Base-by-base conservation (phyloP, 163 green algal species). In the Scenedesmus sp. region DNA sequence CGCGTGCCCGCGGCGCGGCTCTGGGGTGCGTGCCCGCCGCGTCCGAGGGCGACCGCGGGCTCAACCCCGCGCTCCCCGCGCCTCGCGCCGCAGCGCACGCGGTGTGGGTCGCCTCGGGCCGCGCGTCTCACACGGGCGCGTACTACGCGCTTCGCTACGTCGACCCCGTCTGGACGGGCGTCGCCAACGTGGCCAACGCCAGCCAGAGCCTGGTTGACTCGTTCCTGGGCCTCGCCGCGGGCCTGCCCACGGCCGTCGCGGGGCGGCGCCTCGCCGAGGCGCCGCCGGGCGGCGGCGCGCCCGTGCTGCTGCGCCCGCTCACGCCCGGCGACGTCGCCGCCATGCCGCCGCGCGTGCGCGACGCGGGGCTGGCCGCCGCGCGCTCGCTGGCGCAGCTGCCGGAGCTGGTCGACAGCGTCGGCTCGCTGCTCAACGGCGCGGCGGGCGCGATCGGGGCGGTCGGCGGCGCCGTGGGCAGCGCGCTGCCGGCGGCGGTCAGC, bases 111-210 rank as follows among this genome's bases (percentile, higher is more conserved):
- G 66, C 42, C 73, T 66, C 33, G 10, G 34, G 60, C 4, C 24
- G n/a, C 20, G 47, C 39, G 5, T 45, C 29, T 3, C 47, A 81
- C 29, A 48, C 50, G 45, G 62, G 50, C 31, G 31, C 33, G 15
- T 66, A 34, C 58, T 63, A 63, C 60, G 73, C 73, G n/a, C 51
- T 81, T 60, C 51, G 65, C 15, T 60, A 73, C 48, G 26, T 81
- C 26, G 62, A 72, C 24, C 73, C 73, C 29, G 63, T 81, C 3
- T 81, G 62, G 74, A 31, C 24, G 0, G n/a, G 60, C 15, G 63
- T 75, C 26, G 26, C 1, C 24, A 60, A 34, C 34, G 63, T 81
- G 3, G 63, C 60, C 26, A 47, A 81, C 15, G 28, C 47, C 15
- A 60, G 28, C 6, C 2, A 34, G 14, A 42, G 15, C 4, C 50